phyloP scores from a whole-genome alignment of 1,139 yeast genomes.

The Taphrina confusa region DNA sequence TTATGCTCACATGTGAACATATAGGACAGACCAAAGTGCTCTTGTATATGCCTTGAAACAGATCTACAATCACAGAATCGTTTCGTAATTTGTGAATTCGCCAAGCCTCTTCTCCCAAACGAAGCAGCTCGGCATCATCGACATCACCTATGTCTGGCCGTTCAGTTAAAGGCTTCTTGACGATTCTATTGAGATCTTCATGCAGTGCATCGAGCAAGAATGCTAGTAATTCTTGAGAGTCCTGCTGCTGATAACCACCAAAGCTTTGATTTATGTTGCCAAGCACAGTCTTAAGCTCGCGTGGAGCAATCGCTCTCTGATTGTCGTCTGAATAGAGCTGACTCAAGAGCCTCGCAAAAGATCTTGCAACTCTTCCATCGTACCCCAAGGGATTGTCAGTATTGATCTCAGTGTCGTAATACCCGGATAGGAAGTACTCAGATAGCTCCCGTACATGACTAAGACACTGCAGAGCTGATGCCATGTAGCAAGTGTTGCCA shows the following conservation, averaged over 20 bases:
- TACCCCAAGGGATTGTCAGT: constrained; percentile 79
- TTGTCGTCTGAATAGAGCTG: constrained; percentile 54
- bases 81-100: constrained; percentile 73
- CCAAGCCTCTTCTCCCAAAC: constrained; percentile 79
- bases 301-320: constrained; percentile 54
- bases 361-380: constrained; percentile 73
- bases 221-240: constrained; percentile 90
- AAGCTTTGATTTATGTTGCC: constrained; percentile 82
- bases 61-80: constrained; percentile 79
- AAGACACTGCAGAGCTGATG: constrained; percentile 89
- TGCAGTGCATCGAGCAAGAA: constrained; percentile 88
- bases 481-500: constrained; percentile 97
- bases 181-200: constrained; percentile 84
- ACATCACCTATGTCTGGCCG: constrained; percentile 76
- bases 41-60: constrained; percentile 87
- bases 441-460: constrained; percentile 83
- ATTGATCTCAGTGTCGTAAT: constrained; percentile 70
- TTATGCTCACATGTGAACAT: constrained; percentile 76
- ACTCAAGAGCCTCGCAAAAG: constrained; percentile 68
- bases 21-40: constrained; percentile 87
- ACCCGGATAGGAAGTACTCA: constrained; percentile 64
- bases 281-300: constrained; percentile 74
- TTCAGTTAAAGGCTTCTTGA: constrained; percentile 80
- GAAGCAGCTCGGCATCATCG: constrained; percentile 54
- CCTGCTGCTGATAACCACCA: constrained; percentile 88